Evolutionary conservation across 1,284 basidiomycete genomes (phyloP).

Genomic region (Trichosporon faecale): DNA sequence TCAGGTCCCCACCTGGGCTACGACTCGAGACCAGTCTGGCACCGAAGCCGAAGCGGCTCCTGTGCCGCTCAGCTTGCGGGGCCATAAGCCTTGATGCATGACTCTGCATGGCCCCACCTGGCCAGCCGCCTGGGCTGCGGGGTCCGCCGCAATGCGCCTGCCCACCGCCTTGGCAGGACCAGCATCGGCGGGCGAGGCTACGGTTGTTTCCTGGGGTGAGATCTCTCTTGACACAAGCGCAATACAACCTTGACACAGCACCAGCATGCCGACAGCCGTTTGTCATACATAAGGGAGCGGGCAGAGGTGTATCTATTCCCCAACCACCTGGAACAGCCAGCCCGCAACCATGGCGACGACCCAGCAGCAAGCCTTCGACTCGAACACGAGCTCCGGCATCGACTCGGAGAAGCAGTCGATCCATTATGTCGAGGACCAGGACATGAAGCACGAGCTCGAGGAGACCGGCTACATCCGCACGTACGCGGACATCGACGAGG

Average conservation of each 20-base stretch:
- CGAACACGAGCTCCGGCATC: not conserved
- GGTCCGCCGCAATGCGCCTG: not conserved
- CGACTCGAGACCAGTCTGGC: not conserved
- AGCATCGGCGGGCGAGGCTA: not conserved
- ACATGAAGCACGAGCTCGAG: not conserved
- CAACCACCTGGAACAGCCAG: not conserved
- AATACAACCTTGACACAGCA: not conserved
- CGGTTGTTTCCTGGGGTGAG: not conserved
- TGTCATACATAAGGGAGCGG: not conserved
- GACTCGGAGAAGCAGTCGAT: slow-evolving; percentile 9
- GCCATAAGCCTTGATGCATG: not conserved
- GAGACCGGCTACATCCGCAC: not conserved
- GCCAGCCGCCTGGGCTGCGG: not conserved
- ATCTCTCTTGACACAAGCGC: not conserved
- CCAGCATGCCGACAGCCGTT: too few relatives aligned
- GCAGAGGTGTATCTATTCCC: too few relatives aligned
- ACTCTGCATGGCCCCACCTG: not conserved
- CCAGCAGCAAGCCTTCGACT: not conserved
- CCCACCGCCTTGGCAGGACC: not conserved
- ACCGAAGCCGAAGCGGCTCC: not conserved
- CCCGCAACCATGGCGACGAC: not conserved
- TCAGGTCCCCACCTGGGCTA: too few relatives aligned
- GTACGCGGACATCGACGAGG: slow-evolving; percentile 10
- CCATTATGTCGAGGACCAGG: slow-evolving; percentile 4
- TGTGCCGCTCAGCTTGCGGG: not conserved